These are phyloP conservation scores for Benincasa hispida DNA, from an alignment of 306 rosid genomes.

Conservation along the genomic window DNA sequence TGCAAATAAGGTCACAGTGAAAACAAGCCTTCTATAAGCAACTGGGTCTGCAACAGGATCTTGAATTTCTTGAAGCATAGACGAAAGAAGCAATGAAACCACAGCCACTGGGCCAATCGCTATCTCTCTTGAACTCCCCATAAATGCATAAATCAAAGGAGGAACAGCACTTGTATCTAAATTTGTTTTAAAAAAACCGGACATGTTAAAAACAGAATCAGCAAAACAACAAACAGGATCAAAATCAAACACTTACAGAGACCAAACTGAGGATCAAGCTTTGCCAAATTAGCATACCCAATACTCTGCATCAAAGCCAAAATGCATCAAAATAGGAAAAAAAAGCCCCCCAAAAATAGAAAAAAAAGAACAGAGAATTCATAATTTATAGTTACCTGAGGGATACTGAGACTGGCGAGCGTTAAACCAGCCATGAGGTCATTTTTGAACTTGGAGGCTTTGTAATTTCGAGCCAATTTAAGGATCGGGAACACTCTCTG, in stretches of 20 bases:
- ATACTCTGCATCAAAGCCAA: conserved; percentile 50
- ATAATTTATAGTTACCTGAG: conserved; percentile 33
- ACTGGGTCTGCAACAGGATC: conserved; percentile 57
- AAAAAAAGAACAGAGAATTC: background rate
- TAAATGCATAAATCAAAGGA: conserved; percentile 71
- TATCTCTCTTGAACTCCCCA: conserved; percentile 92
- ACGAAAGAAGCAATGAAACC: conserved; percentile 62
- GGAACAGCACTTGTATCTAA: conserved; percentile 85
- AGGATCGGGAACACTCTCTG: conserved; percentile 52
- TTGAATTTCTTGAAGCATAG: conserved; percentile 39
- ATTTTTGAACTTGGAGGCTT: conserved; percentile 40
- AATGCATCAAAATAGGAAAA: background rate
- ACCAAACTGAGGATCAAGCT: conserved; percentile 83
- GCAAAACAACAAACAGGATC: background rate
- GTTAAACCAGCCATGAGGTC: conserved; percentile 79
- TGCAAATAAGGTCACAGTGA: conserved; percentile 75
- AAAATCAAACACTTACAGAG: conserved; percentile 38
- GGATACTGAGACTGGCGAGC: conserved; percentile 85
- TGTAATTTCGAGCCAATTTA: conserved; percentile 47
- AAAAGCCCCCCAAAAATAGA: background rate
- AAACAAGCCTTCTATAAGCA: conserved; percentile 47
- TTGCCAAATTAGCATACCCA: conserved; percentile 80
- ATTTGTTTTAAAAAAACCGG: background rate
- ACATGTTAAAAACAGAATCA: background rate
- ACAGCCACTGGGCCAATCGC: conserved; percentile 98